Evolutionary conservation across 2,329 filamentous ascomycete genomes (phyloP).

Genomic region (Alternaria novae-zelandiae): DNA sequence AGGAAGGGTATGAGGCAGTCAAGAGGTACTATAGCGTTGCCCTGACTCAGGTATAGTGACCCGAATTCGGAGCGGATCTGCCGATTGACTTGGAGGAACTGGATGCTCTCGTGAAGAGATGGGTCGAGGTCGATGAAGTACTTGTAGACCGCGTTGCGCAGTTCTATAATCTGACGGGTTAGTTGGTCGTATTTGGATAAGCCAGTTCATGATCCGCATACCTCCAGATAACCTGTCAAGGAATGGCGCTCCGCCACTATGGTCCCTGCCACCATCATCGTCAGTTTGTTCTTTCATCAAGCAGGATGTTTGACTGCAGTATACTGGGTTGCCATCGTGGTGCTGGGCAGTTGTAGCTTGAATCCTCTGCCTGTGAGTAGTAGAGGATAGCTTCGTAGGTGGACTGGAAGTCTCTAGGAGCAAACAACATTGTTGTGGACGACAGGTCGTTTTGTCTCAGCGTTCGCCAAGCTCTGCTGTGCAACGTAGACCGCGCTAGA

Average conservation of each 20-base stretch:
- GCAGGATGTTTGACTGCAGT: background rate
- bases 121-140: background rate
- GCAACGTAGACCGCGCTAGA: background rate
- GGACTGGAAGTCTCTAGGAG: background rate
- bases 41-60: background rate
- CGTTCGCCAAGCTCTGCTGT: background rate
- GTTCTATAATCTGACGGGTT: background rate
- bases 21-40: background rate
- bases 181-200: background rate
- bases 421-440: background rate
- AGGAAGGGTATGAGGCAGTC: background rate
- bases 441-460: background rate
- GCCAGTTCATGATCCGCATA: background rate
- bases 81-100: background rate
- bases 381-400: background rate
- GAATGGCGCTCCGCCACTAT: background rate
- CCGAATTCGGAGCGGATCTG: background rate
- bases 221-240: background rate
- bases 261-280: background rate
- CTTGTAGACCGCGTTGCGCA: background rate
- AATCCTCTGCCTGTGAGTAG: background rate
- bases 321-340: background rate
- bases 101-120: background rate
- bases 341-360: background rate
- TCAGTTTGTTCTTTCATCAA: background rate